A percentile compares a stretch with the other conserved stretches of the same genome.
These are phyloP conservation scores for Tylopilus subfusipes DNA, from an alignment of 768 basidiomycete species.

Conservation along the genomic window DNA sequence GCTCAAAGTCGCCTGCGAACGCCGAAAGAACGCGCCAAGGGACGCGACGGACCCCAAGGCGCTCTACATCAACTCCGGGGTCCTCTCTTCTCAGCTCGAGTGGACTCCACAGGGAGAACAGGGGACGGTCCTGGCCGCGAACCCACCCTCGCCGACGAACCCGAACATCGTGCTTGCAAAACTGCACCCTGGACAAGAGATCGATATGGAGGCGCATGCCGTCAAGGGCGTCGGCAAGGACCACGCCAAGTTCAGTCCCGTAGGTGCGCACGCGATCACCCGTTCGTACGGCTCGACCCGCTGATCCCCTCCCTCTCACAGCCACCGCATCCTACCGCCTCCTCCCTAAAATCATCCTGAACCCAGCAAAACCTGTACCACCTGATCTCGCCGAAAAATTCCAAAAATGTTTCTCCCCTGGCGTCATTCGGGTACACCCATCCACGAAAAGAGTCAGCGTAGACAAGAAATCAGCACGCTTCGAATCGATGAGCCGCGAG, in stretches of 20 bases:
- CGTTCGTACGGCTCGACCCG: neutral
- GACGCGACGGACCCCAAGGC: conserved; percentile 51
- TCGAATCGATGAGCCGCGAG: conserved; percentile 89
- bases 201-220: conserved; percentile 85
- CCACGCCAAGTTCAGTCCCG: conserved; percentile 95
- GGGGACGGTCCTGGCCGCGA: conserved; percentile 47
- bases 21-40: conserved; percentile 52
- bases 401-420: conserved; percentile 80
- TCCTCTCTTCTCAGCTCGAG: conserved; percentile 61
- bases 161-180: conserved; percentile 87
- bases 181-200: conserved; percentile 83
- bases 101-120: conserved; percentile 90
- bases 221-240: conserved; percentile 91
- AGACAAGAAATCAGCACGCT: conserved; percentile 62
- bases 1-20: conserved; percentile 63
- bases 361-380: conserved; percentile 71
- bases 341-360: conserved; percentile 74
- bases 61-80: conserved; percentile 69
- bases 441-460: conserved; percentile 58
- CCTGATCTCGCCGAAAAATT: conserved; percentile 78
- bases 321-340: conserved; percentile 96
- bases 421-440: conserved; percentile 65
- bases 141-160: conserved; percentile 64
- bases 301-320: conserved; percentile 28
- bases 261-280: conserved; percentile 51